Percentiles rank a stretch among this genome's conserved stretches.
Evolutionary conservation across 2,329 filamentous ascomycete genomes (phyloP).

Genomic region (Paecilomyces dactylethromorphus): DNA sequence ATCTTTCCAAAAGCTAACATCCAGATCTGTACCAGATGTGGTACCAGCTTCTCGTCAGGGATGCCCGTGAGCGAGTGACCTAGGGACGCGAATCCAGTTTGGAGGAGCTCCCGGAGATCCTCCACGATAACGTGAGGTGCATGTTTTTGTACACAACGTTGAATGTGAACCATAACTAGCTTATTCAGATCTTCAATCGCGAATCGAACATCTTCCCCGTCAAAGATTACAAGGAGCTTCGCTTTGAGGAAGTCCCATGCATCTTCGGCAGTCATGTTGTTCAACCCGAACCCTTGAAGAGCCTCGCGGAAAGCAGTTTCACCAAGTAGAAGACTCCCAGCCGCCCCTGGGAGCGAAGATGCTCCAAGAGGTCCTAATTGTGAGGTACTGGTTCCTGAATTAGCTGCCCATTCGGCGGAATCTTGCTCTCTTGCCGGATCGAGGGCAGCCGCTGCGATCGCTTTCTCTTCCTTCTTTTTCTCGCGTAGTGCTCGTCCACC

Average conservation of each 20-base stretch:
- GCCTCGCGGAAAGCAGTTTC: constrained; percentile 35
- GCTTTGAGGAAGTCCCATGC: constrained; percentile 62
- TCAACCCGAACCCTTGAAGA: constrained; percentile 52
- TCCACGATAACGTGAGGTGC: constrained; percentile 55
- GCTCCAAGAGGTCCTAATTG: constrained; percentile 26
- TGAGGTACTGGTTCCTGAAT: constrained; percentile 16
- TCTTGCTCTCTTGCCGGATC: constrained; percentile 26
- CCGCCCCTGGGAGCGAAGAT: constrained; percentile 29
- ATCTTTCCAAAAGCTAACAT: constrained; percentile 85
- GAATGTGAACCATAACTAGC: constrained; percentile 55
- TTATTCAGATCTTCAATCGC: constrained; percentile 62
- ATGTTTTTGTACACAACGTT: constrained; percentile 56
- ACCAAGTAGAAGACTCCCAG: constrained; percentile 17
- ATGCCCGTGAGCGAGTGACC: constrained; percentile 75
- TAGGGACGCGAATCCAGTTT: constrained; percentile 74
- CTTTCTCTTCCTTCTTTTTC: constrained; percentile 70
- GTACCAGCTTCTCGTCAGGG: constrained; percentile 81
- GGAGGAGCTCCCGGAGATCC: constrained; percentile 55
- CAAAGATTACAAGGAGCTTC: constrained; percentile 57
- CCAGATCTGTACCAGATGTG: constrained; percentile 88
- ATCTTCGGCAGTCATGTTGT: constrained; percentile 62
- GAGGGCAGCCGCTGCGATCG: constrained; percentile 21
- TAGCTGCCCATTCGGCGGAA: constrained; percentile 26
- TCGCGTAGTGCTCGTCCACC: constrained; percentile 70
- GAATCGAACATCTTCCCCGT: constrained; percentile 57